phyloP scores from a whole-genome alignment of 257 asterid genomes.

The Plantago ovata region DNA sequence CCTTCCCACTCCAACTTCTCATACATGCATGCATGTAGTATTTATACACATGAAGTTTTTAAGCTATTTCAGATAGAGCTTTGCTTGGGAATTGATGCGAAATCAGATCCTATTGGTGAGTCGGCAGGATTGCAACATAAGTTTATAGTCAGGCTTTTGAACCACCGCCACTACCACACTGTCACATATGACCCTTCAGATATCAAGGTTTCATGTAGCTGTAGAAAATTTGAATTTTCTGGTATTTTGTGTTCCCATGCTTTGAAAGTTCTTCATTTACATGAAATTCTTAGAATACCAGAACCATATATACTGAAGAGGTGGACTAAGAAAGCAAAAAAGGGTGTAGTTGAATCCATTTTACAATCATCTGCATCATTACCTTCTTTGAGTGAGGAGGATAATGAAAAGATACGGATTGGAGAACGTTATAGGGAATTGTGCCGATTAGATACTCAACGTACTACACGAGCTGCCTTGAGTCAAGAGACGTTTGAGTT shows the following conservation, averaged over 20 bases:
- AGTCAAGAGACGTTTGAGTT: too few species aligned
- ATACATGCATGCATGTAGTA: too few species aligned
- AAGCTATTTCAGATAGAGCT: too few species aligned
- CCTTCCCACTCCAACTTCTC: too few species aligned
- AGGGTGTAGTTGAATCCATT: background rate
- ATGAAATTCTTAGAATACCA: background rate
- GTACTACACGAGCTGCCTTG: too few species aligned
- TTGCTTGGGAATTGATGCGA: too few species aligned
- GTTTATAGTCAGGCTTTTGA: too few species aligned
- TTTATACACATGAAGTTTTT: too few species aligned
- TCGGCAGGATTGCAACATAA: too few species aligned
- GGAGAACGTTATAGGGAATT: constrained; percentile 1
- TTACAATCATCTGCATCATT: background rate
- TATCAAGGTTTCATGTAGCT: background rate
- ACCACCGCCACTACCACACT: too few species aligned
- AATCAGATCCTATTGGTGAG: too few species aligned
- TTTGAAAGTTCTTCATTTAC: background rate
- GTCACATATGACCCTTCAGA: background rate
- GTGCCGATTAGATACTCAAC: background rate
- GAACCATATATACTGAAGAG: background rate
- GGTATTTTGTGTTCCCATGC: background rate
- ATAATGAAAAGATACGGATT: background rate
- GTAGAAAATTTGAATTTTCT: too few species aligned
- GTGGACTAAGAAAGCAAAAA: background rate
- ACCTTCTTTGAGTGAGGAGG: background rate